These are phyloP conservation scores for Kalmanozyma brasiliensis DNA, from an alignment of 1,284 basidiomycete genomes.

Conservation along the genomic window DNA sequence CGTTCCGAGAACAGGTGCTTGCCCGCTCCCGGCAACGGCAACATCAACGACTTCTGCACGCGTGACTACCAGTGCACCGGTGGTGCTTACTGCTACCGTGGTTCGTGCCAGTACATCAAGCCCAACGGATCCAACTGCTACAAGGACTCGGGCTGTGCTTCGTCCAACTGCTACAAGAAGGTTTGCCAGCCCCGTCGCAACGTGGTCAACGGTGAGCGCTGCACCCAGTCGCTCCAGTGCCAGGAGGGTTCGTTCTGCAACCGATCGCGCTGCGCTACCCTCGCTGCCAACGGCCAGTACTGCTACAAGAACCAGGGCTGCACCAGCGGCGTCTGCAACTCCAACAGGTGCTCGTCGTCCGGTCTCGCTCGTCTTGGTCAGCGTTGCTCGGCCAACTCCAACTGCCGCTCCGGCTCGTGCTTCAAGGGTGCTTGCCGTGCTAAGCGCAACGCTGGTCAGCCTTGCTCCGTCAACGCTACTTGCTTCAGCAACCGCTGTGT, in stretches of 20 bases:
- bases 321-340: constrained; percentile 22
- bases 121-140: constrained; percentile 24
- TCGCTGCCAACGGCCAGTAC: constrained; percentile 14
- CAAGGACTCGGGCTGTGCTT: constrained; percentile 37
- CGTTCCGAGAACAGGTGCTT: constrained; percentile 25
- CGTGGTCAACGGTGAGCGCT: not conserved
- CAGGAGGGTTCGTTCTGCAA: constrained; percentile 21
- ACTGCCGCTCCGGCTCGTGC: constrained; percentile 32
- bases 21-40: constrained; percentile 12
- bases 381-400: constrained; percentile 14
- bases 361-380: constrained; percentile 15
- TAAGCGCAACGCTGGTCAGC: constrained; percentile 17
- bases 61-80: constrained; percentile 28
- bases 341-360: constrained; percentile 26
- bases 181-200: constrained; percentile 11
- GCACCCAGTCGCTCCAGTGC: constrained; percentile 40
- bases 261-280: constrained; percentile 24
- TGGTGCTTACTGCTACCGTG: constrained; percentile 35
- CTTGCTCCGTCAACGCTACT: constrained; percentile 31
- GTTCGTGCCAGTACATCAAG: constrained; percentile 35
- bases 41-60: constrained; percentile 28
- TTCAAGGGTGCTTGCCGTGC: constrained; percentile 25
- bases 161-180: constrained; percentile 35
- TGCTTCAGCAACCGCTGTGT: constrained; percentile 23
- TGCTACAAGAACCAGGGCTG: constrained; percentile 49